Base-by-base conservation (phyloP, 75 land plant species). In the Pseudotsuga menziesii region DNA sequence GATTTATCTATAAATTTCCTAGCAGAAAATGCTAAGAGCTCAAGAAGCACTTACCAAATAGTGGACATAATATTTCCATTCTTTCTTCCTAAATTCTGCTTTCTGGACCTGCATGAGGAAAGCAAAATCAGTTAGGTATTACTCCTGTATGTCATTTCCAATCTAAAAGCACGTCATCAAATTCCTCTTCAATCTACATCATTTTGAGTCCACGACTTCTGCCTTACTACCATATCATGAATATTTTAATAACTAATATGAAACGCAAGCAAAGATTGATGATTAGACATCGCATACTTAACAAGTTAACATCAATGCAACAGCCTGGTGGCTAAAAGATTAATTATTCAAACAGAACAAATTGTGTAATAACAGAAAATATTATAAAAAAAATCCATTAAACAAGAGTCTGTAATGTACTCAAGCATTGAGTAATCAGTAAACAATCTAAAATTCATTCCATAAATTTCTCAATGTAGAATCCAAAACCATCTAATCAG, bases 21-120 rank as follows among this genome's bases (percentile, higher is more conserved):
- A 32, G 29, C 16, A 32, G 19, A 32, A 41, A 41, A 69, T 3
- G 25, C 1, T 9, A 69, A 69, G 35, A 2, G 13, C 20, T n/a
- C 13, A 9, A 3, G 41, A 13, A 2, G 39, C 76, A 80, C 92
- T 88, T 80, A 93, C 99, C 74, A 92, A 90, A 78, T 97, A 97
- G 77, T 97, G 99, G 48, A 97, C 93, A 80, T 90, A 92, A 77
- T 88, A 94, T 81, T 78, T 94, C 94, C 93, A 94, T 74, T 94
- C 99, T 56, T 90, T 90, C 80, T 87, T 91, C 23, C 89, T 86
- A 29, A 85, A 26, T 77, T 97, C 99, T 22, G 83, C 86, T 70
- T 82, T 90, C 85, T 90, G 93, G 61, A 97, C 87, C 97, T 94
- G 44, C 19, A 76, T 15, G 19, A 61, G 32, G 6, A 35, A 61